Evolutionary conservation across 257 asterid genomes (phyloP), one percentile per base, ranked within the genome.

Genomic region (Anisodus acutangulus): DNA sequence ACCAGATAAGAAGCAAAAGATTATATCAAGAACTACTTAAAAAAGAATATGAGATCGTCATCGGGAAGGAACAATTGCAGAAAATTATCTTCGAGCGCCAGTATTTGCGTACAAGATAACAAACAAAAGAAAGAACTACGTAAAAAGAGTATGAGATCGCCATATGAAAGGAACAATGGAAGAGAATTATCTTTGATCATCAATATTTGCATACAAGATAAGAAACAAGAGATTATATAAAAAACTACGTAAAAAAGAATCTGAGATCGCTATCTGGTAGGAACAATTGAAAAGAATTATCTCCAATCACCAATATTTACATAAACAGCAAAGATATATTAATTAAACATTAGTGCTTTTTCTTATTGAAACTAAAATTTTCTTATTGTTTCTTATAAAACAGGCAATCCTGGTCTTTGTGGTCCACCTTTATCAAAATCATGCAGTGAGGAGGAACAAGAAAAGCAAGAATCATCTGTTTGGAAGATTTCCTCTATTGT

Each of bases 401-500:
- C 88, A 94, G 98, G 96, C 51, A 93, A 97, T 90, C 45, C 17
- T 39, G 87, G 85, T 22, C 89, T 97, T 8, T 97, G 99, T 45
- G 99, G 97, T 2, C 74, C 81, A 12, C 99, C 99, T 17, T 85
- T 97, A 87, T 12, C 31, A 53, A 78, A 70, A 62, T 3, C 86
- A 43, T 97, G 99, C 89, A 6, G 82, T 4, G 19, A 85, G 6
- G 82, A 85, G 8, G 16, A 70, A 83, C 98, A 15, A 2, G 80
- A 1, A 86, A 60, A 60, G 69, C 93, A 49, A 86, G 86, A n/a
- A 76, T 87, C 76, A n/a, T 22, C 26, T 22, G 49, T 8, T 31
- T 78, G 82, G 82, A 78, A 64, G 81, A 2, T 2, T 92, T 31
- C 88, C 90, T 4, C 87, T 91, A 66, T 85, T 60, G 78, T 80